Conservation (phyloP, 768 basidiomycete species). For the Neoboletus brunneissimus region DNA sequence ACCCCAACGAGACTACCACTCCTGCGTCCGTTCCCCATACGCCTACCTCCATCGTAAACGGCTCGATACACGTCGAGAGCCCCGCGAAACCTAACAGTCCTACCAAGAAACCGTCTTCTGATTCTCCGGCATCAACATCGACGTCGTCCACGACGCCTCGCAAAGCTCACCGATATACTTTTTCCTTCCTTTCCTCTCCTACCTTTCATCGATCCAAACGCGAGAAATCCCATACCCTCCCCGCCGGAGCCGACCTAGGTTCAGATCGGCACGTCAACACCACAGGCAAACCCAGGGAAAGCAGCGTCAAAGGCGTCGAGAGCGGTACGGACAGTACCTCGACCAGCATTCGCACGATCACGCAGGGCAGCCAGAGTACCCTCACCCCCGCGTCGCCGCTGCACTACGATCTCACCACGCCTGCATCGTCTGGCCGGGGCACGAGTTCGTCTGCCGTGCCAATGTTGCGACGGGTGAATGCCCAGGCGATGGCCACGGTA, state of each 20-base stretch:
- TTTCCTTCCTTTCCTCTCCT: constrained; percentile 24
- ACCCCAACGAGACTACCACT: background rate
- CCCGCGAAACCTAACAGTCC: background rate
- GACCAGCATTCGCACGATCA: constrained; percentile 22
- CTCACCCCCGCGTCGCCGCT: constrained; percentile 3
- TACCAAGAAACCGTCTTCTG: background rate
- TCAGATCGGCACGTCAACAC: background rate
- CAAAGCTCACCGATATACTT: constrained; percentile 21
- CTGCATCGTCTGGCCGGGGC: constrained; percentile 4
- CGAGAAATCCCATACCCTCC: constrained; percentile 9
- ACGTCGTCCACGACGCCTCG: constrained; percentile 1
- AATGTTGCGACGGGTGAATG: constrained; percentile 20
- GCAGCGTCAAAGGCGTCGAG: background rate
- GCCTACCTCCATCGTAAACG: background rate
- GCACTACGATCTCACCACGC: constrained; percentile 7
- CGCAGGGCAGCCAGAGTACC: constrained; percentile 20
- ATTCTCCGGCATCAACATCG: background rate
- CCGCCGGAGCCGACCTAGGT: background rate
- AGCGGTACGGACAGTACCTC: constrained; percentile 20
- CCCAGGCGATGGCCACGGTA: constrained; percentile 7
- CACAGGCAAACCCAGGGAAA: background rate
- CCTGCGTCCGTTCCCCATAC: background rate
- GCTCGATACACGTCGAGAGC: background rate
- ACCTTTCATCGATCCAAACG: constrained; percentile 21
- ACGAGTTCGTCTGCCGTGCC: constrained; percentile 8